Conservation (phyloP, 805 yeast genomes). For the Suhomyces sp. region DNA sequence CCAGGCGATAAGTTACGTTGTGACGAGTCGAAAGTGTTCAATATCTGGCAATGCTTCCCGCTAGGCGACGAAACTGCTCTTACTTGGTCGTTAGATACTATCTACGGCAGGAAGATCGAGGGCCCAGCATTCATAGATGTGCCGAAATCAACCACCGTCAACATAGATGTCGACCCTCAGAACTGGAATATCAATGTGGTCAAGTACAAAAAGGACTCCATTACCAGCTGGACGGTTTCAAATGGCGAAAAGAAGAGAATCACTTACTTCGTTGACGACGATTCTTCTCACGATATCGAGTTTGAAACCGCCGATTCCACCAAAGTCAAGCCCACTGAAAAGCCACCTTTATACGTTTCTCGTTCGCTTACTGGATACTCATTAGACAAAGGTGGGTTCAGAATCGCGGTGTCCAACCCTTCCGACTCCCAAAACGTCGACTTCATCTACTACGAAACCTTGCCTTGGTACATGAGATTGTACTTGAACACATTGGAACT, state of each 20-base stretch:
- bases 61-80: conserved; percentile 47
- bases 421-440: conserved; percentile 40
- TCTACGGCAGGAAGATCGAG: conserved; percentile 66
- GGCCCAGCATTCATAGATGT: conserved; percentile 64
- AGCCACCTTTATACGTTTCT: conserved; percentile 69
- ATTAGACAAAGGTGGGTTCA: conserved; percentile 85
- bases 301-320: conserved; percentile 47
- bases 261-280: conserved; percentile 15
- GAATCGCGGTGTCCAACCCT: conserved; percentile 75
- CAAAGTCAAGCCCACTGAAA: conserved; percentile 32
- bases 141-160: conserved; percentile 36
- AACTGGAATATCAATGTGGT: conserved; percentile 46
- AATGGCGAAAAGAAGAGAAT: conserved; percentile 2
- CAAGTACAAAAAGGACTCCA: conserved; percentile 9
- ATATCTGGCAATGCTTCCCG: conserved; percentile 78
- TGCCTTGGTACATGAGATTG: conserved; percentile 91
- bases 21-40: conserved; percentile 57
- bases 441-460: conserved; percentile 68
- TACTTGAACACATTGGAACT: conserved; percentile 68
- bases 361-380: conserved; percentile 90
- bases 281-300: conserved; percentile 30
- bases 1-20: conserved; percentile 71
- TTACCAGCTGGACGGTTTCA: conserved; percentile 9
- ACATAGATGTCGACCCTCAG: conserved; percentile 41
- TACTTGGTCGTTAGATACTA: conserved; percentile 53